Base-by-base conservation (phyloP, 805 yeast species). In the Candida anglica region DNA sequence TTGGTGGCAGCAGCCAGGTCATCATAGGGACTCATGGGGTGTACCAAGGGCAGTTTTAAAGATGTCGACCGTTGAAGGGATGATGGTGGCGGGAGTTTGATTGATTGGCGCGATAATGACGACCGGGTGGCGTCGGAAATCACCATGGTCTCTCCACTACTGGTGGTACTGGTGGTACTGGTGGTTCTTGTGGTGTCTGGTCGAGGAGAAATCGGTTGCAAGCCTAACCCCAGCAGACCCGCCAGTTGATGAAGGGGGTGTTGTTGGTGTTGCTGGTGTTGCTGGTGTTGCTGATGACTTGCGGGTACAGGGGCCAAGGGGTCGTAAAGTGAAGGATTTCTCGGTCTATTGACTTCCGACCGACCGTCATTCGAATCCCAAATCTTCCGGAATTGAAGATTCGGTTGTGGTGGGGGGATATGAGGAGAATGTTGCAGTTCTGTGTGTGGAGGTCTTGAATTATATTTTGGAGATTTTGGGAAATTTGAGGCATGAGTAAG, bases 311-410 rank as follows among this genome's bases (percentile, higher is more conserved):
- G 68, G 2, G 74, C 73, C 36, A 73, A 56, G 1, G 79, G 79
- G 41, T 73, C 79, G 34, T 60, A 54, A 21, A 69, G 58, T 8
- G 77, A 71, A 3, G 77, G 77, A 36, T 65, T 59, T 40, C 79
- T 49, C 22, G 58, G 69, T 33, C 71, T 53, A 5, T 34, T 25
- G 5, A 35, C 27, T 10, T 28, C 30, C n/a, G n/a, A n/a, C n/a
- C n/a, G n/a, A 19, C 28, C 33, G 8, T 28, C 37, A 27, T 36
- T 36, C 5, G 41, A 33, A 27, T 58, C 62, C 65, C 67, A 62
- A 14, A 63, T 60, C 37, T 62, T 60, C 30, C 66, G 43, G 44
- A 62, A 62, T 34, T 58, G 62, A 21, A 21, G n/a, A n/a, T n/a
- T n/a, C n/a, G n/a, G n/a, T n/a, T n/a, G n/a, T n/a, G n/a, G n/a